Base-by-base conservation (phyloP, 1,284 basidiomycete genomes). In the Phenoliferia sp. region DNA sequence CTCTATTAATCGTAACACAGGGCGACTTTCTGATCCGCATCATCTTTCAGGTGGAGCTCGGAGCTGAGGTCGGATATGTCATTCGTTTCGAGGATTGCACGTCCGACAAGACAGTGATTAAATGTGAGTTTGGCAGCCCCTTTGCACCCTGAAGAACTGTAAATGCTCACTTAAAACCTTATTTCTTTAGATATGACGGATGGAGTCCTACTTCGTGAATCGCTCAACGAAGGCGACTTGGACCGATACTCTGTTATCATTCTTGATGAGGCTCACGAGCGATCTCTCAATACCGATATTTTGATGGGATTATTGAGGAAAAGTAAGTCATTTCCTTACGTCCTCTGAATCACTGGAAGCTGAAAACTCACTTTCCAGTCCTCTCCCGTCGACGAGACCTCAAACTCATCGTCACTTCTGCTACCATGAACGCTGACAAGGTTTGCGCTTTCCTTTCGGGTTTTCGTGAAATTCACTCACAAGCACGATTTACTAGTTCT, bases 61-160 rank as follows among this genome's bases (percentile, higher is more conserved):
- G 96, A 3, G 90, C 95, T 74, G 94, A 98, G 80, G 95, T 98
- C 69, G 96, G 96, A 17, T 99, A 99, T 80, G 94, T 92, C 29
- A 99, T 99, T 75, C 92, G 96, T 33, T 99, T 99, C 81, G 96
- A 99, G 80, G 95, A 99, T 79, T 96, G 94, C 80, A 99, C 96
- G 10, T 94, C 91, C 79, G 94, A 95, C 82, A 98, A 94, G 83
- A 97, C 94, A 3, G 90, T 95, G 48, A 83, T 98, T 76, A 97
- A 98, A 81, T 97, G 39, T 44, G 39, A 12, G 39, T 44, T 44
- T 22, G n/a, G n/a, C 65, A 62, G 19, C 7, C 60, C 9, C 7
- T 29, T 22, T 19, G 9, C 3, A 3, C 19, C 28, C 26, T 10
- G 9, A 55, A 5, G 4, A 1, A 28, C 50, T 35, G 56, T 62